These are phyloP conservation scores for Starmera dryadoides DNA, from an alignment of 805 yeast species.

Conservation along the genomic window DNA sequence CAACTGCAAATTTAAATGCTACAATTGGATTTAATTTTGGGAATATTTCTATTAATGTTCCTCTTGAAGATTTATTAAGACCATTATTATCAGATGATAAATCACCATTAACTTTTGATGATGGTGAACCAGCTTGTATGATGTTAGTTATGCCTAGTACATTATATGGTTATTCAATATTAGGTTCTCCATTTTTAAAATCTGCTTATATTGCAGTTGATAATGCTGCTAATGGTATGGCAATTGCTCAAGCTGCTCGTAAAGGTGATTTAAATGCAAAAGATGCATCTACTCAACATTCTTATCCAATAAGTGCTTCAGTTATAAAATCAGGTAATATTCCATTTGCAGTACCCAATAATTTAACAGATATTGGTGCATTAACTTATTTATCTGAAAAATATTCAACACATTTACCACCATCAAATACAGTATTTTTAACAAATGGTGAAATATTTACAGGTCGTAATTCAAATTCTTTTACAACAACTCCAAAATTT, in stretches of 20 bases:
- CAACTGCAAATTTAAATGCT: constrained; percentile 40
- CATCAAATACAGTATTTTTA: not conserved
- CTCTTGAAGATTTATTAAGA: constrained; percentile 39
- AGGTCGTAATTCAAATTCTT: not conserved
- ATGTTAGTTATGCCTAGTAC: constrained; percentile 43
- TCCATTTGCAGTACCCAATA: constrained; percentile 40
- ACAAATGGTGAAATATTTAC: constrained; percentile 1
- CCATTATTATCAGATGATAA: constrained; percentile 28
- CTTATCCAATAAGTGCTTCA: constrained; percentile 6
- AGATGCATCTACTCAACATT: constrained; percentile 2
- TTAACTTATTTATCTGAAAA: not conserved
- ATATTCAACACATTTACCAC: not conserved
- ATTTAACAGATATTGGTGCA: constrained; percentile 13
- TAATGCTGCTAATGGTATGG: constrained; percentile 46
- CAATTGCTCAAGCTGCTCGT: constrained; percentile 43
- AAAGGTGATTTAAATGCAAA: constrained; percentile 1
- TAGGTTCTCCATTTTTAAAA: constrained; percentile 54
- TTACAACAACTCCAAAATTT: not conserved
- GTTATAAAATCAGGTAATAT: constrained; percentile 36
- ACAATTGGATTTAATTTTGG: constrained; percentile 47
- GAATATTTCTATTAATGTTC: constrained; percentile 39
- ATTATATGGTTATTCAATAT: constrained; percentile 38
- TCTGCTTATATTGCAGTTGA: constrained; percentile 57
- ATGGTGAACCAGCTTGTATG: constrained; percentile 52
- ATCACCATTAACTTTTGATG: constrained; percentile 35